Base-by-base conservation (phyloP, 208 protist genomes). In the Acanthamoeba comandoni region DNA sequence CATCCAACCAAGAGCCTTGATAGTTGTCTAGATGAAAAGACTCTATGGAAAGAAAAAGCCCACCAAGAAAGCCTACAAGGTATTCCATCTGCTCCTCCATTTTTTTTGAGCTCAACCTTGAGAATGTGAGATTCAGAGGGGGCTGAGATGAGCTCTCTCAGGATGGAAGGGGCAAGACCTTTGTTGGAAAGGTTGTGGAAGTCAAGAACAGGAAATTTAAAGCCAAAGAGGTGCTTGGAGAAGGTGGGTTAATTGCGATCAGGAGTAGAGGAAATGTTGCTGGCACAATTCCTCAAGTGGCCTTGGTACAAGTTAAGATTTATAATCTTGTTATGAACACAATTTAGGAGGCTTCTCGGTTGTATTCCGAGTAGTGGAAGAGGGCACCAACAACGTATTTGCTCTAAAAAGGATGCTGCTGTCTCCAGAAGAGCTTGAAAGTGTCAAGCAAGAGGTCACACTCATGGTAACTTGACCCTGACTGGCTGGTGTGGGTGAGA, bases 321-420 rank as follows among this genome's bases (percentile, higher is more conserved):
- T 29, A 4, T 29, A 11, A 24, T n/a, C n/a, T n/a, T 0, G 17
- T 39, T 29, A 17, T 12, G 13, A 13, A 26, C 4, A 17, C 64
- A 2, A 65, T 65, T 22, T 26, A 86, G 79, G 79, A 22, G 79
- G 79, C 26, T 87, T 70, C 57, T 87, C 79, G 13, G 55, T 58
- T 24, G 79, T 87, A n/a, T 87, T 70, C 31, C 79, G 79, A 9
- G 79, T 87, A 43, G 58, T 70, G 22, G 79, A 87, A 26, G 79
- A 87, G 58, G 57, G 79, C 11, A 51, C 79, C 19, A 87, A 69
- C 57, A 87, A 87, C 24, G 58, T 69, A 9, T 87, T 52, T 67
- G 79, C 79, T 1, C 29, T 87, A 12, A 87, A 87, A 29, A 53
- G 79, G 17, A 87, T 87, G 79, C 19, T 87, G 53, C 24, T 87